Evolutionary conservation across 805 yeast genomes (phyloP).

Genomic region (Dipodascus geniculatus): DNA sequence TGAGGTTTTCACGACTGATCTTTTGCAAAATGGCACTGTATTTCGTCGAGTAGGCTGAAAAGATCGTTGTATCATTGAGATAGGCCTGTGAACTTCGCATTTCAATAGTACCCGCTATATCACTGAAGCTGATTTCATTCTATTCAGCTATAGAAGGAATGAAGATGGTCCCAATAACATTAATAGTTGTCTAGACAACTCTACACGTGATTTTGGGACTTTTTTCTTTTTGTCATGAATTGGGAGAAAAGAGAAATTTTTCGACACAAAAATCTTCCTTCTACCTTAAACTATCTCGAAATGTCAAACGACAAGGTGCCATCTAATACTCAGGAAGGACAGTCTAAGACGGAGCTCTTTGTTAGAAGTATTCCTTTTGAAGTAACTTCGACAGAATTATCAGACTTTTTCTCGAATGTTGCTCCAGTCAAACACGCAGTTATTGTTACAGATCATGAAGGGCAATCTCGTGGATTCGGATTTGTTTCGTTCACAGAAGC

Average conservation of each 20-base stretch:
- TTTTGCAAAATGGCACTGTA: background rate
- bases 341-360: slow-evolving; percentile 37
- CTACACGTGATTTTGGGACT: background rate
- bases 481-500: slow-evolving; percentile 81
- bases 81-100: background rate
- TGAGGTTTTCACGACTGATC: background rate
- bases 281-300: background rate
- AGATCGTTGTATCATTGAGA: background rate
- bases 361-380: slow-evolving; percentile 75
- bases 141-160: too few species aligned
- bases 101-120: too few species aligned
- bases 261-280: background rate
- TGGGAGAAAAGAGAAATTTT: background rate
- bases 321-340: background rate
- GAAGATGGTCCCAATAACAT: background rate
- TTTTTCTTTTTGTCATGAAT: background rate
- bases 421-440: slow-evolving; percentile 95
- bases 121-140: too few species aligned
- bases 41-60: background rate
- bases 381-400: slow-evolving; percentile 70
- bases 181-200: background rate
- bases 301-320: background rate
- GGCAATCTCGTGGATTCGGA: slow-evolving; percentile 83
- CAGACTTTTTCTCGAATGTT: slow-evolving; percentile 79
- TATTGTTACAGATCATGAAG: slow-evolving; percentile 63